Evolutionary conservation across 345 rosid species (phyloP).

Genomic region (Boechera retrofracta): DNA sequence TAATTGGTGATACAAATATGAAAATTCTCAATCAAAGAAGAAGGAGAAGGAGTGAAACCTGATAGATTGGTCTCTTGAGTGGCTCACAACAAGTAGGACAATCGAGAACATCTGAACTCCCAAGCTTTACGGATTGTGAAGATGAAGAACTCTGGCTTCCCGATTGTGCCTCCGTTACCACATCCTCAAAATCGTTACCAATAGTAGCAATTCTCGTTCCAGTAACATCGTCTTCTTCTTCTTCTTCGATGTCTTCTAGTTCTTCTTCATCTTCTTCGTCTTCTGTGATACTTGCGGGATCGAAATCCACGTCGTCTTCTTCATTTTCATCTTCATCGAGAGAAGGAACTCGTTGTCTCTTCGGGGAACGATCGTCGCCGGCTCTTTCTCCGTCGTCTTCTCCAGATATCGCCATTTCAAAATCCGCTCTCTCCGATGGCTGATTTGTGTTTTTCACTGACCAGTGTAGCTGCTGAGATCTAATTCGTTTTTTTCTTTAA

Average conservation of each 20-base stretch:
- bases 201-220: slow-evolving; percentile 1
- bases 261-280: neutral
- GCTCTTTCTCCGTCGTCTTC: neutral
- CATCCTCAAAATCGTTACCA: neutral
- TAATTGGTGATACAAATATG: no score
- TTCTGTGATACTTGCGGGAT: no score
- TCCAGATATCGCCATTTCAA: neutral
- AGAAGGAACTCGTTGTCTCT: neutral
- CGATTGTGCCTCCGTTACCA: neutral
- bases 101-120: slow-evolving; percentile 25
- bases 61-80: slow-evolving; percentile 32
- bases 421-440: no score
- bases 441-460: no score
- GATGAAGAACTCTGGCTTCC: neutral
- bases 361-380: neutral
- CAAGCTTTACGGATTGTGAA: slow-evolving; percentile 1
- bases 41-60: slow-evolving; percentile 12
- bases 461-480: no score
- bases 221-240: neutral
- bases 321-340: neutral
- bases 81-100: slow-evolving; percentile 28
- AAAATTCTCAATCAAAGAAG: no score
- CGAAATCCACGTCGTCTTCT: neutral
- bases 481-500: no score
- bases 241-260: neutral